Percentiles rank a stretch among this genome's conserved stretches.
phyloP scores from a whole-genome alignment of 2,329 filamentous ascomycete species.

The Polytolypa hystricis region DNA sequence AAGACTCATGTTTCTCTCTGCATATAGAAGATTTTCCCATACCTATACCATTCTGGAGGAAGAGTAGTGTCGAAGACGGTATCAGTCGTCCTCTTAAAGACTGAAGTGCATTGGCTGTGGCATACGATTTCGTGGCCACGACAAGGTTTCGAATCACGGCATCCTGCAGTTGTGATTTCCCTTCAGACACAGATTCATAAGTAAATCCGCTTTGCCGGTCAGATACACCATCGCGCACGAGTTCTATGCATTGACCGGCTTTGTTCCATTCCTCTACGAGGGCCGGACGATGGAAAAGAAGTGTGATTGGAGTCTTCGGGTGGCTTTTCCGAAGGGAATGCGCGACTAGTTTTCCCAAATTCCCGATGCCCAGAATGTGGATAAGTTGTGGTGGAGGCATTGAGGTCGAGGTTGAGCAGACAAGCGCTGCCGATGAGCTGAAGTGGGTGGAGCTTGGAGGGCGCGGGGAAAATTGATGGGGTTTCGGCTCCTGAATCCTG shows the following conservation, averaged over 20 bases:
- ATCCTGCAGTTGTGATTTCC: not conserved
- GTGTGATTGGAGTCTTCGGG: not conserved
- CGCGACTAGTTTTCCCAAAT: not conserved
- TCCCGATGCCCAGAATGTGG: not conserved
- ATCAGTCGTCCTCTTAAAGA: not conserved
- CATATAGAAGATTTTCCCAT: not conserved
- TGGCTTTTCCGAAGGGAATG: not conserved
- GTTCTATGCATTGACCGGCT: not conserved
- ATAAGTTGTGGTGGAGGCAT: not conserved
- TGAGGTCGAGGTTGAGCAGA: too few species aligned
- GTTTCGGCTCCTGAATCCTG: too few species aligned
- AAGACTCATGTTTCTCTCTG: too few species aligned
- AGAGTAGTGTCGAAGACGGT: constrained; percentile 1
- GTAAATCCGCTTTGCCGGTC: not conserved
- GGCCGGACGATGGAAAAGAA: not conserved
- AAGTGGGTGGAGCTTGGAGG: too few species aligned
- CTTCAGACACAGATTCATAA: not conserved
- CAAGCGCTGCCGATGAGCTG: too few species aligned
- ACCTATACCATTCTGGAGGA: not conserved
- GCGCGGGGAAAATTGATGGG: too few species aligned
- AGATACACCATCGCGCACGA: not conserved
- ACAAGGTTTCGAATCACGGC: not conserved
- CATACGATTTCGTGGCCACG: not conserved
- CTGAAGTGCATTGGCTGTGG: not conserved
- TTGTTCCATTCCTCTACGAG: not conserved